Base-by-base conservation (phyloP, 805 yeast genomes). In the Wickerhamomyces tratensis region DNA sequence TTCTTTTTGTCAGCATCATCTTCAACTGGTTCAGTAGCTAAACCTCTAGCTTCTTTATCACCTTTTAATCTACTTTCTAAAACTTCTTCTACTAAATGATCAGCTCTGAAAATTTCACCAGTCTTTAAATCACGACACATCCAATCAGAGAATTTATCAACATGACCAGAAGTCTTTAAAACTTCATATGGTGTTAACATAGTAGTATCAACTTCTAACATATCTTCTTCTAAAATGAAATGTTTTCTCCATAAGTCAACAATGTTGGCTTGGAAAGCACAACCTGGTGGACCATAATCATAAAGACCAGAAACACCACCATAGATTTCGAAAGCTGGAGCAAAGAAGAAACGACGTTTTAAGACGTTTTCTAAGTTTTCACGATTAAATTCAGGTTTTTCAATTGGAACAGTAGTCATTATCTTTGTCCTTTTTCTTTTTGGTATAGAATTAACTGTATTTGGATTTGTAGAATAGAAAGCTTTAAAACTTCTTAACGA, bases 231-330 rank as follows among this genome's bases (percentile, higher is more conserved):
- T 52, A 94, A 71, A 48, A 93, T 81, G 63, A 93, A 93, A 68
- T 93, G 99, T 65, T 89, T 91, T 72, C 98, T 84, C 98, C 98
- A 93, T 40, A 77, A 74, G 59, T 94, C 99, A 48, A 93, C 72
- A 48, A 93, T 75, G 64, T 93, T 91, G 57, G 97, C 95, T 72
- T 91, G 98, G 67, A 93, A 77, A 11, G 98, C 94, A 71, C 98
- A 91, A 49, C 98, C 98, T 63, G 98, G 97, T 49, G 99, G 99
- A 69, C 99, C 99, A 62, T 89, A 93, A 64, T 93, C 99, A 64
- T 86, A 93, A 45, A 93, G 74, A 51, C 99, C 99, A 39, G 96
- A 86, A 38, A 93, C 98, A 64, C 98, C 98, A 53, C 98, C 98
- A 64, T 93, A 93, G 49, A 91, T 78, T 62, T 93, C 98, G 58